Conservation (phyloP, 805 yeast species). For the Grigorovia transvaalensis region DNA sequence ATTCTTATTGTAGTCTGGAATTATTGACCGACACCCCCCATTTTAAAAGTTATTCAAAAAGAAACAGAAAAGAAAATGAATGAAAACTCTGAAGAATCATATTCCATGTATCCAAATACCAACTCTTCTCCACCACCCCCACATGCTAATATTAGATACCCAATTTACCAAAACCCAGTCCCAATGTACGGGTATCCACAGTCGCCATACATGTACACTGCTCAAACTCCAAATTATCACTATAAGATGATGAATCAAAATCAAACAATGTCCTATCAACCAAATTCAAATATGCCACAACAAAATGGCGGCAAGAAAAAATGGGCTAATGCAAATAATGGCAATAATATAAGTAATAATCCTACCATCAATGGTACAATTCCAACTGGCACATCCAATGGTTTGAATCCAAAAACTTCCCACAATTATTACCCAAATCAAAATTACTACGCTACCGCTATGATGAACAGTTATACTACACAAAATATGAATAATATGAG, state of each 20-base stretch:
- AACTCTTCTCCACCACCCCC: slow-evolving; percentile 25
- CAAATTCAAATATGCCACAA: background rate
- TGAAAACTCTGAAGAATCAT: slow-evolving; percentile 22
- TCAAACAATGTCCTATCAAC: slow-evolving; percentile 10
- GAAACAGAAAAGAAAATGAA: background rate
- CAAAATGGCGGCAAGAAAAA: slow-evolving; percentile 19
- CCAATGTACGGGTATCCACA: slow-evolving; percentile 25
- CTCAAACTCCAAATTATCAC: slow-evolving; percentile 20
- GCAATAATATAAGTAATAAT: slow-evolving; percentile 2
- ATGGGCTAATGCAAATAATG: slow-evolving; percentile 12
- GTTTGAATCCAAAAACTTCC: slow-evolving; percentile 7
- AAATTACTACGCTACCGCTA: slow-evolving; percentile 3
- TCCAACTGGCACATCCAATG: background rate
- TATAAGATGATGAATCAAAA: slow-evolving; percentile 24
- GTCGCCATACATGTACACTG: slow-evolving; percentile 19
- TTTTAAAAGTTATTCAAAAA: too few relatives aligned
- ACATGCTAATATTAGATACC: slow-evolving; percentile 24
- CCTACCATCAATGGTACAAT: background rate
- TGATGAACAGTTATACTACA: background rate
- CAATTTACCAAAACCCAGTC: slow-evolving; percentile 20
- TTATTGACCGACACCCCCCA: background rate
- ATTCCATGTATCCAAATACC: slow-evolving; percentile 28
- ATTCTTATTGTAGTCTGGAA: background rate
- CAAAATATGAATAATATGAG: background rate
- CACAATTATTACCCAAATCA: slow-evolving; percentile 11